Evolutionary conservation across 1,284 basidiomycete species (phyloP).

Genomic region (Naganishia sp.): DNA sequence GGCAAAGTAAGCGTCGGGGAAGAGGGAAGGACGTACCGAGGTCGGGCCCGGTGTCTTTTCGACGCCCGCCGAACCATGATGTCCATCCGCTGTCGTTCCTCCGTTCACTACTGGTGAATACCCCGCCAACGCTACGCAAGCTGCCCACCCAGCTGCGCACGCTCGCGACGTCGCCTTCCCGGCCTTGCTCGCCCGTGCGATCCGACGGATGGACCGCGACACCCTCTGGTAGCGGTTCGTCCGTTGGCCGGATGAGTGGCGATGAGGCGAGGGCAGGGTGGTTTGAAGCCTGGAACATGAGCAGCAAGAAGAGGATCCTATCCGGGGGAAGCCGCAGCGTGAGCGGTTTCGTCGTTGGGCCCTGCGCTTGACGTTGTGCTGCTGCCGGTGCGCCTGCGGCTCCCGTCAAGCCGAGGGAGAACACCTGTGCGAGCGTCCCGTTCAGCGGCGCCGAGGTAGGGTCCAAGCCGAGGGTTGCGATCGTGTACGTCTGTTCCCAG

Average conservation of each 20-base stretch:
- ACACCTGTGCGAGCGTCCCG: constrained; percentile 44
- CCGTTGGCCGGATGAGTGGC: constrained; percentile 49
- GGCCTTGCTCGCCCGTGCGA: constrained; percentile 24
- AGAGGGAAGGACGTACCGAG: constrained; percentile 40
- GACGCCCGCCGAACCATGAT: constrained; percentile 35
- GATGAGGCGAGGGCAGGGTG: constrained; percentile 40
- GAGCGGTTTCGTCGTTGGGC: constrained; percentile 41
- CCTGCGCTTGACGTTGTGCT: constrained; percentile 10
- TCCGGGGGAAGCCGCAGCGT: constrained; percentile 51
- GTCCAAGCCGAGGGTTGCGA: constrained; percentile 52
- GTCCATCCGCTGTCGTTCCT: constrained; percentile 24
- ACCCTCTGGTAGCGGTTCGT: constrained; percentile 47
- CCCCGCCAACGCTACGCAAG: constrained; percentile 48
- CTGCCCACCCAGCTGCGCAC: constrained; percentile 53
- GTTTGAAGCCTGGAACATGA: constrained; percentile 47
- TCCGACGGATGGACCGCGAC: constrained; percentile 42
- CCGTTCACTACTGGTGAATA: constrained; percentile 35
- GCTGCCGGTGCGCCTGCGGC: constrained; percentile 31
- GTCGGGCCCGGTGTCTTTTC: constrained; percentile 44
- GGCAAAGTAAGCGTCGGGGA: not conserved
- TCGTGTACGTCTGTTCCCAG: constrained; percentile 49
- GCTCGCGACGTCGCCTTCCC: constrained; percentile 49
- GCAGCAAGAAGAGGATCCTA: constrained; percentile 49
- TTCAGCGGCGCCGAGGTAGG: constrained; percentile 47
- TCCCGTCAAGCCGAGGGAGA: constrained; percentile 49